A percentile compares a stretch with the other conserved stretches of the same genome.
These are phyloP conservation scores for Lagenidium sp. DNA, from an alignment of 352 stramenopile species.

Conservation along the genomic window DNA sequence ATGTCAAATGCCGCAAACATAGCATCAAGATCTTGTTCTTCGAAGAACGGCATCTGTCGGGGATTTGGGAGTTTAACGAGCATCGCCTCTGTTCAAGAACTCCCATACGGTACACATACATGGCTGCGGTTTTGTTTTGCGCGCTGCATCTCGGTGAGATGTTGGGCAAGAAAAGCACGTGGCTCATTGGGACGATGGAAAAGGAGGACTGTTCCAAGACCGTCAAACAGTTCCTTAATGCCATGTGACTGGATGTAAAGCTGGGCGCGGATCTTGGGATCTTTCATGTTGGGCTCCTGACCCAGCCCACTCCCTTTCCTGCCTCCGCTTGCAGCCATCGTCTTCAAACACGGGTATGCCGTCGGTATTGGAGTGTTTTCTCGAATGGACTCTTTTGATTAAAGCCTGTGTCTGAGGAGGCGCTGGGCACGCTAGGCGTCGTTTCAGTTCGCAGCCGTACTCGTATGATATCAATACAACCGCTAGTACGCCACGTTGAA, in stretches of 20 bases:
- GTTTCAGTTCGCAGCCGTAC: too few species aligned
- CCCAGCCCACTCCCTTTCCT: conserved; percentile 4
- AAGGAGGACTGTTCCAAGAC: conserved; percentile 48
- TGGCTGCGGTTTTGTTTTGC: conserved; percentile 45
- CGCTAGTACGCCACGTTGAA: too few species aligned
- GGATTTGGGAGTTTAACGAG: too few species aligned
- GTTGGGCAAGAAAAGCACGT: conserved; percentile 45
- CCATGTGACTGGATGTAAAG: conserved; percentile 58
- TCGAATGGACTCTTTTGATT: too few species aligned
- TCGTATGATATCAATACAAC: too few species aligned
- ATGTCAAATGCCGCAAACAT: conserved; percentile 75
- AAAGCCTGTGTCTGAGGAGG: too few species aligned
- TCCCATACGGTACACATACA: too few species aligned
- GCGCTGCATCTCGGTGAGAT: conserved; percentile 42
- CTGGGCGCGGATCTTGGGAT: conserved; percentile 48
- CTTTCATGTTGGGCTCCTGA: conserved; percentile 38
- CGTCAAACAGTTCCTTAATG: conserved; percentile 60
- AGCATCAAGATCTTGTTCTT: conserved; percentile 55
- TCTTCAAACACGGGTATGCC: too few species aligned
- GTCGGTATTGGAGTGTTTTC: too few species aligned
- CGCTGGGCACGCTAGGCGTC: too few species aligned
- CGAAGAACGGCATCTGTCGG: conserved; percentile 66
- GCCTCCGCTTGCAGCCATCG: too few species aligned
- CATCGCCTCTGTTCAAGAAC: too few species aligned
- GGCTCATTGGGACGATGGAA: conserved; percentile 55